Evolutionary conservation across 768 basidiomycete genomes (phyloP), one percentile per base, ranked within the genome.

Genomic region (Termitomyces sp.): DNA sequence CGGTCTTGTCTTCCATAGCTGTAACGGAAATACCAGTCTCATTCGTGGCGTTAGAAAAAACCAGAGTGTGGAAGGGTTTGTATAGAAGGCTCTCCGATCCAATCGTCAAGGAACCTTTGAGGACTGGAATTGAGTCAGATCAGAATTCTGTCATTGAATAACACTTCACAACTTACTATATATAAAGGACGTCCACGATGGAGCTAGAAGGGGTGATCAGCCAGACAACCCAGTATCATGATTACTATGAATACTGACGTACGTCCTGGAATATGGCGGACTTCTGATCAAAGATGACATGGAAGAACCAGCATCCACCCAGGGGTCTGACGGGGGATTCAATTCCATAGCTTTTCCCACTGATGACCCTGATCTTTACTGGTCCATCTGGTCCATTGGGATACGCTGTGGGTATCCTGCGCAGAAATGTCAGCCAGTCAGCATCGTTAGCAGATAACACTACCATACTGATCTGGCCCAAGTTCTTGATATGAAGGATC

Each of bases 221-320:
- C 17, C 46, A 41, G 30, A 12, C 43, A 40, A 45, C 42, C 15
- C 12, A 8, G 24, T 21, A n/a, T 22, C 12, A 32, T n/a, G 24
- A 48, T 35, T 28, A 37, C 21, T 14, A 37, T n/a, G n/a, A n/a
- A n/a, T 45, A 71, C 86, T 65, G 60, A 84, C 90, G 94, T 40
- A 98, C 75, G 10, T 87, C 82, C 66, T 95, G 95, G 74, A 90
- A 96, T 30, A 92, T 78, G 30, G 66, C 75, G 2, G 80, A 84
- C 30, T 82, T 77, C 57, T 78, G 78, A 26, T 77, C 71, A 67
- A 95, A 84, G 55, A 74, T 82, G 58, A 87, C 71, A 65, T 95
- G 91, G 72, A 95, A 86, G 70, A 83, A 97, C 90, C 92, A 95
- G 70, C 93, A 95, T 5, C 95, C 95, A 12, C 95, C 95, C 0